These are phyloP conservation scores for Zanthoxylum bungeanum DNA, from an alignment of 345 rosid genomes.

Conservation along the genomic window DNA sequence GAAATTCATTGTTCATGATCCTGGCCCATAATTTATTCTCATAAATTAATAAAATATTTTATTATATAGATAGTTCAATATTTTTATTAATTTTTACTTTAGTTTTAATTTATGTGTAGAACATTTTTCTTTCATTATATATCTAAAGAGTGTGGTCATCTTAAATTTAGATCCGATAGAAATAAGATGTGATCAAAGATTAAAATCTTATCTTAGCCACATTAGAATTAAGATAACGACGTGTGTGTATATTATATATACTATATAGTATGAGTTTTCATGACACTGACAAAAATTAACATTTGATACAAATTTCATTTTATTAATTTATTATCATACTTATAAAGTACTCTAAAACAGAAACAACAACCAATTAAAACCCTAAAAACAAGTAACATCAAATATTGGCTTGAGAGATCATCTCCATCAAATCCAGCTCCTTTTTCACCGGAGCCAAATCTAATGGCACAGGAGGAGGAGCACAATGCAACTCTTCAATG, in stretches of 20 bases:
- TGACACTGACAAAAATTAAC: not conserved
- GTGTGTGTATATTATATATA: no score
- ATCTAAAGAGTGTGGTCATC: no score
- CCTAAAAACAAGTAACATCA: not conserved
- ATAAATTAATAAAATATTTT: no score
- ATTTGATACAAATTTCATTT: not conserved
- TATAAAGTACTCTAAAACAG: not conserved
- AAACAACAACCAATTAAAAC: not conserved
- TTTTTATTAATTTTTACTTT: no score
- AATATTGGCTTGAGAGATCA: conserved; percentile 42
- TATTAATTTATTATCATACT: not conserved
- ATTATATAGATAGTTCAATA: no score
- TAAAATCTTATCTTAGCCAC: no score
- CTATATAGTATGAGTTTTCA: not conserved
- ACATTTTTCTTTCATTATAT: no score
- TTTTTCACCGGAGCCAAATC: conserved; percentile 25
- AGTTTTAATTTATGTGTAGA: no score
- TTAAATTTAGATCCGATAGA: no score
- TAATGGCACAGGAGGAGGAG: conserved; percentile 7
- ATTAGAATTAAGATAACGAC: no score
- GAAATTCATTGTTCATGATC: not conserved
- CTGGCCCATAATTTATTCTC: no score
- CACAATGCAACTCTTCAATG: conserved; percentile 54
- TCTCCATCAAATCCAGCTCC: conserved; percentile 60
- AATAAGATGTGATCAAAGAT: no score